Evolutionary conservation across 805 yeast species (phyloP), one percentile per base, ranked within the genome.

Genomic region (Isabelozyma gotoi): DNA sequence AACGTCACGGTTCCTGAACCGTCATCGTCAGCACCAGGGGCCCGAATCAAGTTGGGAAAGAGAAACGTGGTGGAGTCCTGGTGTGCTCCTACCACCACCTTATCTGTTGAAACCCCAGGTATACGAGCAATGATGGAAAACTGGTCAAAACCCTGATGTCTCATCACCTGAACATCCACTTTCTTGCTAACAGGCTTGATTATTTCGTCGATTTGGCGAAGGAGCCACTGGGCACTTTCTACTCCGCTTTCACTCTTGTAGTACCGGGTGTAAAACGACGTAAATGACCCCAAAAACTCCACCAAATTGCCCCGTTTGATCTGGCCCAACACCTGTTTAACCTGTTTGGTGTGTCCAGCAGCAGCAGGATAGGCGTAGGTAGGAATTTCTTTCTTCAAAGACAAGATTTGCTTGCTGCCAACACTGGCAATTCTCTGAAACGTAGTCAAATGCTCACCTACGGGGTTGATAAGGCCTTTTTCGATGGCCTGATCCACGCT

Each of bases 11-110:
- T 84, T 7, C 97, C 98, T 3, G 91, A 81, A 2, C 96, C 96
- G 62, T 91, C 87, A 59, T 92, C 98, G 60, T 92, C 98, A 3
- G 96, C 97, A 2, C 98, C 98, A 1, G 97, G 97, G 0, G 96
- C 88, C 18, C 80, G 74, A 50, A 85, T 58, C 15, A 81, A 48
- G 36, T 73, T 73, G 7, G 96, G 97, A 44, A 87, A 73, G 35
- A 87, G 51, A 43, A 88, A 69, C 59, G 88, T 89, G 49, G 84
- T 76, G 2, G 96, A 85, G 60, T 92, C 98, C 58, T 85, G 87
- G 66, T 92, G 98, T 19, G 95, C 86, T 1, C 97, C 97, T 33
- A 92, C 77, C 12, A 92, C 81, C 1, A 92, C 83, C 54, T 74
- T 72, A 17, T 76, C 76, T 32, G 64, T 56, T 29, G 66, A 50